phyloP scores from a whole-genome alignment of 2,329 filamentous ascomycete genomes.

The Seiridium unicorne region DNA sequence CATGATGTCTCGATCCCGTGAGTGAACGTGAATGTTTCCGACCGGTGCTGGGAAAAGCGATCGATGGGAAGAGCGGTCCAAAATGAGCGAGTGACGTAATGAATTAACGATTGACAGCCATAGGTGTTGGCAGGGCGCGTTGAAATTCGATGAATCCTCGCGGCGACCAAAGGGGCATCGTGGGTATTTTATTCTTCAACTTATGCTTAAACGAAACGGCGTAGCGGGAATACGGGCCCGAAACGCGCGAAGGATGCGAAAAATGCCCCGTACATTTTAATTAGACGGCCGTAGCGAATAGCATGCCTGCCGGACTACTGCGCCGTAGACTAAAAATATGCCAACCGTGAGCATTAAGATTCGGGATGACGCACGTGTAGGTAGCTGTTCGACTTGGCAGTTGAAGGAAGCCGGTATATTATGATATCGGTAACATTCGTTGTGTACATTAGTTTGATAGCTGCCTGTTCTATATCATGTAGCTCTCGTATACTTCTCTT shows the following conservation, averaged over 20 bases:
- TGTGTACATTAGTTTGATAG: background rate
- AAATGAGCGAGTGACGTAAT: background rate
- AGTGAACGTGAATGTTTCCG: background rate
- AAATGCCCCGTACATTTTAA: background rate
- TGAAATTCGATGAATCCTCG: background rate
- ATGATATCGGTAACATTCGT: background rate
- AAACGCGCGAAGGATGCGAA: background rate
- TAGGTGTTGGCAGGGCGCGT: background rate
- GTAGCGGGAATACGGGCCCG: background rate
- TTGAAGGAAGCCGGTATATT: background rate
- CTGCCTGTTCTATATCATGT: background rate
- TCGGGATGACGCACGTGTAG: background rate
- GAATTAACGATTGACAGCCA: background rate
- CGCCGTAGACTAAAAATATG: background rate
- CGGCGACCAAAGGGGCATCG: background rate
- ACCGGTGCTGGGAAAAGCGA: background rate
- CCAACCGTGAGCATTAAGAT: background rate
- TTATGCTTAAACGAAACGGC: background rate
- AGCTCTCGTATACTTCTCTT: background rate
- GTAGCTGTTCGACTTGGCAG: background rate
- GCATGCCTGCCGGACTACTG: background rate
- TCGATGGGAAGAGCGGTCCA: background rate
- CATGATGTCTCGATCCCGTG: background rate
- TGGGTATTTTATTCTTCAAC: background rate
- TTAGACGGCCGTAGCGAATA: background rate